Evolutionary conservation across 2,329 filamentous ascomycete species (phyloP).

Genomic region (Exophiala aquamarina): DNA sequence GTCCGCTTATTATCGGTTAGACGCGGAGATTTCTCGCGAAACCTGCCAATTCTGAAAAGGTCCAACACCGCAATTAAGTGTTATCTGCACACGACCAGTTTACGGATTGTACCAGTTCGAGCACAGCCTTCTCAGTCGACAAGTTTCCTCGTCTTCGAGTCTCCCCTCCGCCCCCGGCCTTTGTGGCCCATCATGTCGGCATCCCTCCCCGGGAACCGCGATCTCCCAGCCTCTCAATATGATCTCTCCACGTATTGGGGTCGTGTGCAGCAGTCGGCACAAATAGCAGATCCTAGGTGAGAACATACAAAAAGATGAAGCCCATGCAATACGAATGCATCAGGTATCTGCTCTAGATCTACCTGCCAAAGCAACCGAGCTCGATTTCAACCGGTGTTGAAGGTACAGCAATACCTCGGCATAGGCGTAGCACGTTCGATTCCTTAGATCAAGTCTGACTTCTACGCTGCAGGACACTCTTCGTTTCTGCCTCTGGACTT

Average conservation of each 20-base stretch:
- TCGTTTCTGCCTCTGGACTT: conserved; percentile 74
- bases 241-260: conserved; percentile 94
- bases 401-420: conserved; percentile 20
- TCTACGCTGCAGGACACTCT: conserved; percentile 67
- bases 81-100: conserved; percentile 1
- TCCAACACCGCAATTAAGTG: neutral
- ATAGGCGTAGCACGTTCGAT: neutral
- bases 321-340: too few relatives aligned
- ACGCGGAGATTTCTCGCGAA: too few relatives aligned
- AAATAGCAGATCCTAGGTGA: conserved; percentile 94
- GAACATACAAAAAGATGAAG: conserved; percentile 33
- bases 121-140: neutral
- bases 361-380: too few relatives aligned
- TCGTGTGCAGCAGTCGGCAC: conserved; percentile 82
- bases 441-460: conserved; percentile 1
- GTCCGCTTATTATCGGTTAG: too few relatives aligned
- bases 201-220: conserved; percentile 66
- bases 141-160: neutral
- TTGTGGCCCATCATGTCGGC: conserved; percentile 52
- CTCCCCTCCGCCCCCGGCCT: conserved; percentile 2
- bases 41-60: too few relatives aligned
- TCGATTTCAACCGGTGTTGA: conserved; percentile 6
- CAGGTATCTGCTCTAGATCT: too few relatives aligned
- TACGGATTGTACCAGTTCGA: neutral
- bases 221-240: conserved; percentile 88